Base-by-base conservation (phyloP, 1,139 yeast genomes). In the Scheffersomyces stambukii region DNA sequence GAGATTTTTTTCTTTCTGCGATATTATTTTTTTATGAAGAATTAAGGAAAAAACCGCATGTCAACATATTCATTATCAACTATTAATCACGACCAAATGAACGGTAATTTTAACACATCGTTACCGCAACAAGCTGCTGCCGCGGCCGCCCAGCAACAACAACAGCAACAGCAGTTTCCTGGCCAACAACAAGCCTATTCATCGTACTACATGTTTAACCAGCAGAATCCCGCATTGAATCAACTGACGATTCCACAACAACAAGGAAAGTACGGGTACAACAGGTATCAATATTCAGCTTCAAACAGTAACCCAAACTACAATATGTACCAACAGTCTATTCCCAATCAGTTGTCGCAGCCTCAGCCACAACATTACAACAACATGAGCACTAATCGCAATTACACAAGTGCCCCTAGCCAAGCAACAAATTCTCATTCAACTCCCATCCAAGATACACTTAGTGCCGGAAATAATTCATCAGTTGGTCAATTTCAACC, bases 401-500 rank as follows among this genome's bases (percentile, higher is more conserved):
- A 23, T 35, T 25, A 16, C 31, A 30, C 21, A 37, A 38, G 5
- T 41, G 38, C 25, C 38, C 41, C 12, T 40, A 23, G 19, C 34
- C 24, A 12, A 14, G 8, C 9, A 8, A 16, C 8, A 8, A 16
- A 8, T n/a, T 16, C 23, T 11, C 37, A 28, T 30, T 31, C 31
- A 8, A 38, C 50, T 7, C 50, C 48, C 12, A 35, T 37, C 40
- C 60, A 34, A 30, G 58, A 40, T 43, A 49, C 49, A 34, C 50
- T 43, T 18, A 45, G 41, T 22, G 32, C 43, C n/a, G 29, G 49
- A n/a, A 45, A 52, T 18, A 55, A 50, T 37, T 60, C 68, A 15
- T 48, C 60, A 10, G 69, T 66, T 26, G 73, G 74, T 16, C 74
- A 67, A 40, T 64, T 60, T 42, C 74, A 67, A 42, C 74, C 74